Evolutionary conservation across 768 basidiomycete species (phyloP).

Genomic region (Dentipellis fragilis): DNA sequence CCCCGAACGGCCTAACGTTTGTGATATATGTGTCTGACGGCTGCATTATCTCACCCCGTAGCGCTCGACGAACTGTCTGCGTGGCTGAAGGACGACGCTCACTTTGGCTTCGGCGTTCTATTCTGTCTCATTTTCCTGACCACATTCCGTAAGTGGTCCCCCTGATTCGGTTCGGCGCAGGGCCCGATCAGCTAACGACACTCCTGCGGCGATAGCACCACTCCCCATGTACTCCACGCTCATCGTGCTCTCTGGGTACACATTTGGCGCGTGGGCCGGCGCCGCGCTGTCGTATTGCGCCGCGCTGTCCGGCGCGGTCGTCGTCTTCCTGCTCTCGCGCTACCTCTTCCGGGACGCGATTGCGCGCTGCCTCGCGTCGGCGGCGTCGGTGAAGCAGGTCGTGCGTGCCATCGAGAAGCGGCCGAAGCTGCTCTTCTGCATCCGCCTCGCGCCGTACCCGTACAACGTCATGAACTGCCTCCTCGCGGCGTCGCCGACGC

Average conservation of each 20-base stretch:
- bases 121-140: conserved; percentile 79
- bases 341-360: conserved; percentile 62
- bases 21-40: conserved; percentile 2
- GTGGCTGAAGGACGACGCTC: conserved; percentile 63
- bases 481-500: conserved; percentile 76
- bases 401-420: conserved; percentile 82
- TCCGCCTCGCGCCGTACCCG: conserved; percentile 85
- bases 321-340: conserved; percentile 76
- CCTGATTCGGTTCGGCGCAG: conserved; percentile 6
- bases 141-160: conserved; percentile 61
- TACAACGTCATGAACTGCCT: conserved; percentile 96
- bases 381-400: conserved; percentile 65
- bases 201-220: conserved; percentile 45
- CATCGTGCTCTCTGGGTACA: conserved; percentile 87
- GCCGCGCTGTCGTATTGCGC: conserved; percentile 82
- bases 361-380: conserved; percentile 59
- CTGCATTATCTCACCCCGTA: conserved; percentile 21
- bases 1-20: neutral
- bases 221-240: conserved; percentile 89
- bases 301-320: conserved; percentile 74
- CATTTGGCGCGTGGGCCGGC: conserved; percentile 76
- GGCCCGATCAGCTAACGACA: conserved; percentile 5
- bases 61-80: conserved; percentile 76
- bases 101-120: conserved; percentile 69
- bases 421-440: conserved; percentile 82